Evolutionary conservation across 495 filamentous ascomycete genomes (phyloP).

Genomic region (Penicillium longicatenatum): DNA sequence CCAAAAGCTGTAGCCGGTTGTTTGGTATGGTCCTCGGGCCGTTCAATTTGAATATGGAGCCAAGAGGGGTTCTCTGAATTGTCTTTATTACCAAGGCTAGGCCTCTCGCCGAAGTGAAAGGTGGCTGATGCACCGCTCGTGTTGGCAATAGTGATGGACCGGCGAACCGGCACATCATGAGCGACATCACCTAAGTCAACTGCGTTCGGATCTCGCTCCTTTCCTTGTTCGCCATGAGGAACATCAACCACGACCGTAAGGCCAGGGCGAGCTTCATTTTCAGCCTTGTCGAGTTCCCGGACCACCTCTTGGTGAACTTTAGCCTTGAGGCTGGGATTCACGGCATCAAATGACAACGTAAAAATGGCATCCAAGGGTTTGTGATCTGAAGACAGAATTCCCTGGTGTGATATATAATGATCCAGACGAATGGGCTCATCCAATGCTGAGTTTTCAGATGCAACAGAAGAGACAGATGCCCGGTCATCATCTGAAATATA

Average conservation of each 20-base stretch:
- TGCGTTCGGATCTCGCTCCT: constrained; percentile 50
- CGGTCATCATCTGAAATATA: constrained; percentile 48
- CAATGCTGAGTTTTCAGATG: constrained; percentile 12
- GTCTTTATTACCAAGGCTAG: constrained; percentile 49
- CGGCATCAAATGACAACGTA: constrained; percentile 77
- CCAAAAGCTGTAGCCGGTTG: constrained; percentile 30
- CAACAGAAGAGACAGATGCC: constrained; percentile 17
- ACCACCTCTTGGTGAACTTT: constrained; percentile 86
- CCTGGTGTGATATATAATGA: constrained; percentile 84
- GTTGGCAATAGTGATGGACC: constrained; percentile 83
- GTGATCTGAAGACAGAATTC: constrained; percentile 90
- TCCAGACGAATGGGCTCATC: constrained; percentile 63
- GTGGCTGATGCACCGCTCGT: constrained; percentile 78
- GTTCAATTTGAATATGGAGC: constrained; percentile 66
- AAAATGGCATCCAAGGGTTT: constrained; percentile 87
- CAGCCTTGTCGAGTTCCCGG: constrained; percentile 81
- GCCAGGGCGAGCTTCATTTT: constrained; percentile 86
- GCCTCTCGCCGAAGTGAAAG: constrained; percentile 72
- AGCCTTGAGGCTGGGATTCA: constrained; percentile 78
- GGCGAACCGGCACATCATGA: constrained; percentile 63
- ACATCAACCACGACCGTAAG: constrained; percentile 83
- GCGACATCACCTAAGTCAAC: constrained; percentile 76
- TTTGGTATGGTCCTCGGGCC: constrained; percentile 34
- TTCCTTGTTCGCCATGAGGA: constrained; percentile 34
- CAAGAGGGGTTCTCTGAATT: constrained; percentile 55